Evolutionary conservation across 1,139 yeast species (phyloP).

Genomic region (Pichia sp.): DNA sequence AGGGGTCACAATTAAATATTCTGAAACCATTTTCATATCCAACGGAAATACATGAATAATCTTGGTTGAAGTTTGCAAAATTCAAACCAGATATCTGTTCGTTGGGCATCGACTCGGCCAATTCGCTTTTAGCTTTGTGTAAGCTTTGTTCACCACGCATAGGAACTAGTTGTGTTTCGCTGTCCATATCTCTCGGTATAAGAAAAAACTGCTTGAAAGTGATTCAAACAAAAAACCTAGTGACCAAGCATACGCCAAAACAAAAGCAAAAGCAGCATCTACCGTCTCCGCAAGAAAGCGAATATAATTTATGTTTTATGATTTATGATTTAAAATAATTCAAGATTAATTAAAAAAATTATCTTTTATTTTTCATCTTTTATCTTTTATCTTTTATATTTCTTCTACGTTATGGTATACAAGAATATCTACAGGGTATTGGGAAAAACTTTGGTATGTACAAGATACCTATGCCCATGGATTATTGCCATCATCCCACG

Average conservation of each 20-base stretch:
- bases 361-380: too few species aligned
- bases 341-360: too few species aligned
- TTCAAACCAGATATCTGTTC: constrained; percentile 29
- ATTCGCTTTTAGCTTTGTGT: not conserved
- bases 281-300: not conserved
- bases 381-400: too few species aligned
- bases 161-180: not conserved
- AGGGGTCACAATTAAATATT: constrained; percentile 56
- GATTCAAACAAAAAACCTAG: not conserved
- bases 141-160: not conserved
- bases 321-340: too few species aligned
- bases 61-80: constrained; percentile 59
- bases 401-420: not conserved
- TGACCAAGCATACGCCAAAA: not conserved
- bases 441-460: not conserved
- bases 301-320: too few species aligned
- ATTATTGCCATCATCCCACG: constrained; percentile 29
- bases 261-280: not conserved
- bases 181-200: not conserved
- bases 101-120: not conserved
- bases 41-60: constrained; percentile 54
- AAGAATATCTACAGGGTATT: not conserved
- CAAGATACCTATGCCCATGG: constrained; percentile 26
- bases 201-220: not conserved
- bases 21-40: constrained; percentile 50